These are phyloP conservation scores for Candida ipomoeae DNA, from an alignment of 805 yeast genomes.

Conservation along the genomic window DNA sequence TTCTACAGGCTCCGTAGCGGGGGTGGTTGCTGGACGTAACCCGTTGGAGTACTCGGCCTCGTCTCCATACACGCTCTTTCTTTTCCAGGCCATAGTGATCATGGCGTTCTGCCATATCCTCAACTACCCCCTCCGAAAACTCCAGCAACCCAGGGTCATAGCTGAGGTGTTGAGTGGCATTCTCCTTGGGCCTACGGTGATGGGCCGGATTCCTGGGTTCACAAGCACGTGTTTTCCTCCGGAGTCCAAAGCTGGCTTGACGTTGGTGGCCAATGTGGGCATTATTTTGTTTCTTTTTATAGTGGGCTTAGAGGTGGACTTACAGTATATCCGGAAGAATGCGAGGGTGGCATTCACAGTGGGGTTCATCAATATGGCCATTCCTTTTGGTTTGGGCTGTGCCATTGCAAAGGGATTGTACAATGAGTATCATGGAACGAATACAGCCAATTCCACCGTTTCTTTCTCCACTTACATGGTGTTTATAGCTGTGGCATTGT, in stretches of 20 bases:
- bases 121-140: slow-evolving; percentile 53
- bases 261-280: slow-evolving; percentile 69
- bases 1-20: slow-evolving; percentile 46
- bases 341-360: slow-evolving; percentile 59
- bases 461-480: slow-evolving; percentile 73
- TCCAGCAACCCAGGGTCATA: slow-evolving; percentile 76
- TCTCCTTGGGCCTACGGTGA: slow-evolving; percentile 67
- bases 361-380: slow-evolving; percentile 66
- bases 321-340: slow-evolving; percentile 58
- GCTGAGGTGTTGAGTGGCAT: slow-evolving; percentile 80
- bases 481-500: slow-evolving; percentile 77
- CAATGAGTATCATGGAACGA: slow-evolving; percentile 43
- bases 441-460: slow-evolving; percentile 25
- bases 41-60: slow-evolving; percentile 58
- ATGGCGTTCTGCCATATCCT: slow-evolving; percentile 55
- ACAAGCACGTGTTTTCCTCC: slow-evolving; percentile 61
- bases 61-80: slow-evolving; percentile 63
- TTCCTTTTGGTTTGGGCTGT: slow-evolving; percentile 80
- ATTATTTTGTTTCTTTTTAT: slow-evolving; percentile 70
- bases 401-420: slow-evolving; percentile 66
- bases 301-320: slow-evolving; percentile 76
- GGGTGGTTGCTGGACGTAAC: slow-evolving; percentile 67
- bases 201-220: slow-evolving; percentile 69
- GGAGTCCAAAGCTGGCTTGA: slow-evolving; percentile 58
- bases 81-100: slow-evolving; percentile 66